Conservation (phyloP, 192 early-diverging fungal species). For the Lobulomyces angularis region DNA sequence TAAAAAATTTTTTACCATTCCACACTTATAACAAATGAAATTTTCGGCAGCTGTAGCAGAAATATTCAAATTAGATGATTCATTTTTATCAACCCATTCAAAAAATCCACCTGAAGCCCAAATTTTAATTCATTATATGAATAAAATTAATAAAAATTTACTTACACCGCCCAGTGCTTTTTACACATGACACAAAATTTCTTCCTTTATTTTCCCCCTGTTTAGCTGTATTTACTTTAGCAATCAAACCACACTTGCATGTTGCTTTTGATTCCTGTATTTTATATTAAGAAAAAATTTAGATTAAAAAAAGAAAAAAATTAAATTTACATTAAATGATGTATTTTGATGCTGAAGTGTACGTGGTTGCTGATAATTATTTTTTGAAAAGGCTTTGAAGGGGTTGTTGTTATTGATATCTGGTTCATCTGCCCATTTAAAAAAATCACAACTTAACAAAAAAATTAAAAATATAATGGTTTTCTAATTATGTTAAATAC, state of each 20-base stretch:
- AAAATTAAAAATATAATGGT: conserved; percentile 9
- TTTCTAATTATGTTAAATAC: conserved; percentile 11
- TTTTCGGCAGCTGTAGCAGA: no score
- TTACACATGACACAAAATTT: conserved; percentile 35
- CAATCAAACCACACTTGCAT: no score
- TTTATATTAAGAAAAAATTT: conserved; percentile 8
- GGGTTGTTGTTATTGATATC: background rate
- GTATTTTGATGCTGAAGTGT: background rate
- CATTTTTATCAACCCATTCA: conserved; percentile 23
- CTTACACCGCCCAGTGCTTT: conserved; percentile 14
- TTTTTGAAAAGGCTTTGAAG: background rate
- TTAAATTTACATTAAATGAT: background rate
- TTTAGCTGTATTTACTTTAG: conserved; percentile 9
- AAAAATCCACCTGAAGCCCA: no score
- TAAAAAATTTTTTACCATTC: no score
- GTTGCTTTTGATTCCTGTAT: no score
- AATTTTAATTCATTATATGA: no score
- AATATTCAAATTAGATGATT: no score
- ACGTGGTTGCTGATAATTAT: background rate
- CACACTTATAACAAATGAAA: no score
- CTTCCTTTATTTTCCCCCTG: conserved; percentile 28
- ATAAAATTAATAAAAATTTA: no score
- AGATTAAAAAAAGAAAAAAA: background rate
- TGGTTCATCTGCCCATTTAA: conserved; percentile 41
- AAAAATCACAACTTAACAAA: conserved; percentile 34